Base-by-base conservation (phyloP, 2,329 filamentous ascomycete genomes). In the Trichoderma guizhouense region DNA sequence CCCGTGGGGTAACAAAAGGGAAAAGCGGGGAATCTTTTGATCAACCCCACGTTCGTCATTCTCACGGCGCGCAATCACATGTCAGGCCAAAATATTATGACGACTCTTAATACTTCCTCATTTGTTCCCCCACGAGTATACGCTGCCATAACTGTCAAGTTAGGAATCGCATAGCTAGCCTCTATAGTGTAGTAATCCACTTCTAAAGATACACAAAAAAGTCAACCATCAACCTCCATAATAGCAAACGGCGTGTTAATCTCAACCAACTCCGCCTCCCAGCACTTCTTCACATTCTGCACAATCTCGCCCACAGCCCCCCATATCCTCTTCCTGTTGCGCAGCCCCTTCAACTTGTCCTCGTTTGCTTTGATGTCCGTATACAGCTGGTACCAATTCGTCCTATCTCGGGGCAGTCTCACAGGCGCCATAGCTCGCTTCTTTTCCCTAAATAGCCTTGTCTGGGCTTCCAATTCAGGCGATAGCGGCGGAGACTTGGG, bases 351-450 rank as follows among this genome's bases (percentile, higher is more conserved):
- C 32, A 32, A 21, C 66, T 5, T 53, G 11, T 8, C 55, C 43
- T 34, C 34, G 11, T 67, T 72, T 14, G 21, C 30, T 14, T 39
- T 58, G 14, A 72, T 57, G 1, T 63, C 57, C 34, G 55, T 51
- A n/a, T 75, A 75, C 5, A 75, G 36, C 55, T 72, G 72, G 14
- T 73, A 60, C 74, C 74, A 75, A 11, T 75, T 73, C 6, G 71
- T 75, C 21, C 43, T 72, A 2, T 67, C 66, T 0, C 61, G 39
- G 4, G 69, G 60, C 0, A 75, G 53, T 36, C 30, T 55, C 3
- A 61, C 60, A 7, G 70, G 69, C 5, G 26, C 58, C 26, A 73
- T 60, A 3, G 55, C 63, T 36, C 36, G 67, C 69, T 62, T 69
- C 21, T 39, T 21, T 5, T 64, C 64, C 26, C 43, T n/a, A n/a